These are phyloP conservation scores for Candida wancherniae DNA, from an alignment of 805 yeast species.

Conservation along the genomic window DNA sequence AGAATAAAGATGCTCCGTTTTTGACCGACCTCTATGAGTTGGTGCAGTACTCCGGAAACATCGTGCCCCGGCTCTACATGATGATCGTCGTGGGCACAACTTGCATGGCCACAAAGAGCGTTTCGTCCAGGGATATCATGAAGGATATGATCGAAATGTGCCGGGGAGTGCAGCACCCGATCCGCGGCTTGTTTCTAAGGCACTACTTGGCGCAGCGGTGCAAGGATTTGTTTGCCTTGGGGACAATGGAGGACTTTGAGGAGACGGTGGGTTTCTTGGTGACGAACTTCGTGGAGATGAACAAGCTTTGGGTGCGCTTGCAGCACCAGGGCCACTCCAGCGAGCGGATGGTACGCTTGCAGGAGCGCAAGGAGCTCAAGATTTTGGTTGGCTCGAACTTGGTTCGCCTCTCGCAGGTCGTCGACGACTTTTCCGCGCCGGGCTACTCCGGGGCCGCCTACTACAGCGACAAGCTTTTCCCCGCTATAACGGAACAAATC, in stretches of 20 bases:
- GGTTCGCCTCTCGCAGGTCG: constrained; percentile 82
- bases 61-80: constrained; percentile 84
- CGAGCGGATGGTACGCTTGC: constrained; percentile 67
- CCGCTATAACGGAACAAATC: constrained; percentile 80
- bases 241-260: constrained; percentile 38
- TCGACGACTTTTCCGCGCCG: constrained; percentile 56
- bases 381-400: constrained; percentile 90
- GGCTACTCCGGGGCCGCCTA: constrained; percentile 26
- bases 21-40: constrained; percentile 88
- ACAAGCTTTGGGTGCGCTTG: constrained; percentile 92
- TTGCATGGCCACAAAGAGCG: constrained; percentile 69
- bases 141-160: constrained; percentile 98
- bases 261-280: constrained; percentile 77
- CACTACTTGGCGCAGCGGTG: constrained; percentile 85
- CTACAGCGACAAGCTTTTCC: constrained; percentile 56
- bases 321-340: constrained; percentile 94
- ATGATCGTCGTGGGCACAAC: constrained; percentile 95
- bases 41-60: constrained; percentile 93
- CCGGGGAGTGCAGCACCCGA: constrained; percentile 93
- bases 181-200: constrained; percentile 83
- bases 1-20: constrained; percentile 27
- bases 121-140: constrained; percentile 81
- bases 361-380: constrained; percentile 83
- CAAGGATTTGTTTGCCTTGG: constrained; percentile 55
- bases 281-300: constrained; percentile 93